Conservation (phyloP, 495 filamentous ascomycete species). For the Podospora pseudoanserina region DNA sequence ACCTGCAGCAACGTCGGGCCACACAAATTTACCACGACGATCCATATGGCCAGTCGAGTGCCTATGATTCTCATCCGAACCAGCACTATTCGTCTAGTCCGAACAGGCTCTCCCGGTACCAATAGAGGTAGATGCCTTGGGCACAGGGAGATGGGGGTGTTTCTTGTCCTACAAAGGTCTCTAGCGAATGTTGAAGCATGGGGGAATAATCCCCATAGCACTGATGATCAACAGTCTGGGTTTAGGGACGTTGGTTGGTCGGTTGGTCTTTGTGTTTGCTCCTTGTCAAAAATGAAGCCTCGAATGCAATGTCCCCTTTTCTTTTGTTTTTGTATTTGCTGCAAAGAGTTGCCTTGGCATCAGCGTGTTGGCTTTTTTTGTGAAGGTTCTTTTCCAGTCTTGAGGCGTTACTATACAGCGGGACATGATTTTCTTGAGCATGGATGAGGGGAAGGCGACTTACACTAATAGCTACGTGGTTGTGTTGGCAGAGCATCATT, state of each 20-base stretch:
- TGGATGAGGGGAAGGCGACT: background rate
- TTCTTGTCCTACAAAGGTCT: background rate
- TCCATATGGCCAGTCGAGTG: slow-evolving; percentile 42
- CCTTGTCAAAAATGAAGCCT: background rate
- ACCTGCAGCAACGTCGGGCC: slow-evolving; percentile 53
- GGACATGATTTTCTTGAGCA: slow-evolving; percentile 2
- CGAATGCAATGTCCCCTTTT: slow-evolving; percentile 11
- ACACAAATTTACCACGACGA: slow-evolving; percentile 69
- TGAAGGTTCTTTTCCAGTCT: slow-evolving; percentile 4
- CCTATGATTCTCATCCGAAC: slow-evolving; percentile 43
- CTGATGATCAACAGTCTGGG: too few relatives aligned
- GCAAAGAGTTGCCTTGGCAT: slow-evolving; percentile 17
- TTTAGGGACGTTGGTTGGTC: too few relatives aligned
- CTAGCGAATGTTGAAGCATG: background rate
- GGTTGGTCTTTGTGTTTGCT: background rate
- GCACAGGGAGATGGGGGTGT: background rate
- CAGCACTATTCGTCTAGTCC: slow-evolving; percentile 40
- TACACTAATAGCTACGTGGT: background rate
- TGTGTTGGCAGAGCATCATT: background rate
- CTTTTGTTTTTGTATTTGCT: slow-evolving; percentile 7
- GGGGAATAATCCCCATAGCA: background rate
- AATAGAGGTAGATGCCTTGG: background rate
- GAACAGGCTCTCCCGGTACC: slow-evolving; percentile 36
- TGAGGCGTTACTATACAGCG: slow-evolving; percentile 4
- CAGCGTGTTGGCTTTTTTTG: slow-evolving; percentile 24